phyloP scores from a whole-genome alignment of 2,329 filamentous ascomycete genomes.

The Colletotrichum australisinense region DNA sequence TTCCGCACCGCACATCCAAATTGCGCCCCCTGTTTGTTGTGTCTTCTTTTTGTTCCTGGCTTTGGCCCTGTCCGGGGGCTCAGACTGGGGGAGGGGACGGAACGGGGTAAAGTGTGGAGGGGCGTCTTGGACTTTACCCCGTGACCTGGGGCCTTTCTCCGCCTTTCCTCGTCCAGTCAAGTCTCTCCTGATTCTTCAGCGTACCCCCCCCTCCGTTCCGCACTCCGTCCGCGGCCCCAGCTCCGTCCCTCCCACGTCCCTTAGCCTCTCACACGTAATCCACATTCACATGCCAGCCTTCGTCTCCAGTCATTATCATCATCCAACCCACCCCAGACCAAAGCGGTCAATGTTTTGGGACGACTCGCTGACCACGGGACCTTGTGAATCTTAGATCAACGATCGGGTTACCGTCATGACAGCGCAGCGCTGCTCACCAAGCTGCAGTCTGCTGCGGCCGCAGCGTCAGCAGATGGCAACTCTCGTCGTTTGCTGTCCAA shows the following conservation, averaged over 20 bases:
- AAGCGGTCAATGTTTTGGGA: neutral
- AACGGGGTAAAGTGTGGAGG: slow-evolving; percentile 30
- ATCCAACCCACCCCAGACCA: neutral
- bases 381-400: slow-evolving; percentile 46
- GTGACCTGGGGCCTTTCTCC: slow-evolving; percentile 30
- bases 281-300: slow-evolving; percentile 39
- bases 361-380: slow-evolving; percentile 47
- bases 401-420: slow-evolving; percentile 50
- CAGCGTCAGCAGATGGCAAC: slow-evolving; percentile 37
- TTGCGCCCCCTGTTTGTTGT: slow-evolving; percentile 13
- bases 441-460: slow-evolving; percentile 40
- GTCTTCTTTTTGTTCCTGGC: slow-evolving; percentile 15
- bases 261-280: slow-evolving; percentile 29
- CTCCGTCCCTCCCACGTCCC: slow-evolving; percentile 32
- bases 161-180: slow-evolving; percentile 9
- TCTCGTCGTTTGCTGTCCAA: slow-evolving; percentile 36
- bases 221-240: slow-evolving; percentile 16
- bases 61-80: slow-evolving; percentile 23
- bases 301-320: slow-evolving; percentile 7
- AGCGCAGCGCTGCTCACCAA: slow-evolving; percentile 43
- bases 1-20: slow-evolving; percentile 3
- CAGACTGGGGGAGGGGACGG: slow-evolving; percentile 26
- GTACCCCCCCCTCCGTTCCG: neutral
- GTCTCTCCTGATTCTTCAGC: slow-evolving; percentile 19
- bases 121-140: slow-evolving; percentile 18